phyloP scores from a whole-genome alignment of 805 yeast species.

The Pachysolen tannophilus region DNA sequence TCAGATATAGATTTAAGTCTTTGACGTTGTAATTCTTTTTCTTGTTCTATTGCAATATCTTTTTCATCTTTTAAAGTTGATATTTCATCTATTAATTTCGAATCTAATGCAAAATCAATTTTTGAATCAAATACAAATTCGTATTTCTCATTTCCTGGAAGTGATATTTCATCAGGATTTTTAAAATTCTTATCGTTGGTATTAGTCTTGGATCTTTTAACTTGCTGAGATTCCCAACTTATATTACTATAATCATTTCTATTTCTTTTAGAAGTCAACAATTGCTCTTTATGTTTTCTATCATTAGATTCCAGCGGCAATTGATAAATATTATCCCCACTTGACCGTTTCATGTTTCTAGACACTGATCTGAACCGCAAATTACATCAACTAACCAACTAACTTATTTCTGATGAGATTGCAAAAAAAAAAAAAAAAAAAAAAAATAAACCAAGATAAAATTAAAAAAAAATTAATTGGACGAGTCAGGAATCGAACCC shows the following conservation, averaged over 20 bases:
- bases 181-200: constrained; percentile 11
- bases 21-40: constrained; percentile 26
- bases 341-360: constrained; percentile 26
- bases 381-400: too few species aligned
- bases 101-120: constrained; percentile 44
- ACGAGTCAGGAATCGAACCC: constrained; percentile 75
- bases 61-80: background rate
- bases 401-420: too few species aligned
- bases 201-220: constrained; percentile 27
- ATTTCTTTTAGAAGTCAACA: constrained; percentile 28
- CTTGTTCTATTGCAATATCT: constrained; percentile 18
- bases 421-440: too few species aligned
- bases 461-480: constrained; percentile 33
- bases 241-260: constrained; percentile 12
- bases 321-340: constrained; percentile 32
- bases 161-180: constrained; percentile 32
- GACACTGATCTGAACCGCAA: too few species aligned
- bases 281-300: constrained; percentile 42
- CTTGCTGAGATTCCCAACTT: constrained; percentile 49
- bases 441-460: too few species aligned
- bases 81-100: constrained; percentile 21
- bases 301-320: constrained; percentile 57
- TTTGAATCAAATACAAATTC: constrained; percentile 72
- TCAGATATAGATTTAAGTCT: constrained; percentile 33
- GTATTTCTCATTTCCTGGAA: constrained; percentile 40